Percentiles rank a stretch among this genome's conserved stretches.
Conservation (phyloP, 257 asterid genomes). For the Nicotiana attenuata region DNA sequence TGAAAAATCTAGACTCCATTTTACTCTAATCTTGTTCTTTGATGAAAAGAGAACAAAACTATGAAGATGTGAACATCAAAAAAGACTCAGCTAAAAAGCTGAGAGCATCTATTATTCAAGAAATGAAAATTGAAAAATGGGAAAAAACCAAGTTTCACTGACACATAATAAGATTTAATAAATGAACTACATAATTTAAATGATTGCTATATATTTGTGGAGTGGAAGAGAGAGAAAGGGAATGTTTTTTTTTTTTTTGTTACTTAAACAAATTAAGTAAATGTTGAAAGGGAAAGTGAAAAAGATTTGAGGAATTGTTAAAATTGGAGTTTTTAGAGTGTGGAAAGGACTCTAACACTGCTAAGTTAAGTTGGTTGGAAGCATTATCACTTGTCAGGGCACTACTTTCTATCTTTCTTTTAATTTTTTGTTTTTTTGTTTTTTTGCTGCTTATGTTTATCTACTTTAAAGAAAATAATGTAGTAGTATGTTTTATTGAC, state of each 20-base stretch:
- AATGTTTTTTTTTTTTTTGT: neutral
- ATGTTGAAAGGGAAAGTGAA: neutral
- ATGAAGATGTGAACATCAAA: slow-evolving; percentile 31
- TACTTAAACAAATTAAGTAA: neutral
- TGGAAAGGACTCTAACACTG: neutral
- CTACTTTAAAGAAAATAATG: neutral
- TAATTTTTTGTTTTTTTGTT: neutral
- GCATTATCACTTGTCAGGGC: neutral
- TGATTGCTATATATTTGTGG: neutral
- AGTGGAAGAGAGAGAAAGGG: neutral
- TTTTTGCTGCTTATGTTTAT: neutral
- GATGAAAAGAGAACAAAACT: slow-evolving; percentile 14
- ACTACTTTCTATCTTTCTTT: neutral
- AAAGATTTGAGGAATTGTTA: neutral
- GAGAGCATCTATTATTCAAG: slow-evolving; percentile 19
- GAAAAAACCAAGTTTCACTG: neutral
- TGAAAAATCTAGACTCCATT: slow-evolving; percentile 41
- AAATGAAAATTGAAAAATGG: neutral
- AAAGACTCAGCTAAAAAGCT: slow-evolving; percentile 11
- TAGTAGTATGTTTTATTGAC: neutral
- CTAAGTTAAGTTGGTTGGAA: neutral
- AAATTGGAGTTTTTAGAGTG: neutral
- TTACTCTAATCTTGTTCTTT: slow-evolving; percentile 17
- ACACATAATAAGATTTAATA: neutral
- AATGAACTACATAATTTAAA: neutral